Base-by-base conservation (phyloP, 2,329 filamentous ascomycete species). In the Cytospora schulzeri region DNA sequence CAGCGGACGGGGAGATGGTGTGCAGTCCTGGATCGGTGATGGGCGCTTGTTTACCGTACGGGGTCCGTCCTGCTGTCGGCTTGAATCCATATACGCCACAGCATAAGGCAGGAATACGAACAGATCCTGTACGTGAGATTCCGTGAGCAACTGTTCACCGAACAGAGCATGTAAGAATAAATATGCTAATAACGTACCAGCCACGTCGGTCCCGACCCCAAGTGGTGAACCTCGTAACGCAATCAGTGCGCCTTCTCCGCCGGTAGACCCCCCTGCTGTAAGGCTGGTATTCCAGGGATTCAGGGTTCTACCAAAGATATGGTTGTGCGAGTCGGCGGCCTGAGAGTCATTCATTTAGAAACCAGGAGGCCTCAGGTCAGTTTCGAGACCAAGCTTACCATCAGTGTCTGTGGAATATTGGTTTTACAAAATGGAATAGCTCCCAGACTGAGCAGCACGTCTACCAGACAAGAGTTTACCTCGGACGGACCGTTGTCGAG, bases 341-440 rank as follows among this genome's bases (percentile, higher is more conserved):
- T 66, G 24, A 14, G 9, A 22, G 51, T 45, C 4, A 4, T 15
- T 38, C 3, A 35, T 4, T 28, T 2, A 31, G 38, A 4, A 19
- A 4, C 3, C 45, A 24, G 4, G n/a, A n/a, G n/a, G n/a, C n/a
- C 19, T 7, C 7, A n/a, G n/a, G 48, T 3, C 15, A 2, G 15
- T 26, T n/a, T 14, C n/a, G 24, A 19, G 26, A 1, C 22, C 15
- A 28, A 19, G n/a, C 6, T 12, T 17, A 63, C 62, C 68, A 69
- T 69, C 15, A 69, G 63, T 0, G 68, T 65, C 63, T 69, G 68
- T 2, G 68, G 67, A 9, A 68, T 57, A 28, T 66, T 66, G 4
- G 68, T 69, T 56, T 69, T 69, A 63, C 64, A 67, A 29, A 66
- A 69, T 19, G 69, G 53, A 6, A 69, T 66, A 12, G 68, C 68